Evolutionary conservation across 768 basidiomycete genomes (phyloP), one percentile per base, ranked within the genome.

Genomic region (Epithele typhae): DNA sequence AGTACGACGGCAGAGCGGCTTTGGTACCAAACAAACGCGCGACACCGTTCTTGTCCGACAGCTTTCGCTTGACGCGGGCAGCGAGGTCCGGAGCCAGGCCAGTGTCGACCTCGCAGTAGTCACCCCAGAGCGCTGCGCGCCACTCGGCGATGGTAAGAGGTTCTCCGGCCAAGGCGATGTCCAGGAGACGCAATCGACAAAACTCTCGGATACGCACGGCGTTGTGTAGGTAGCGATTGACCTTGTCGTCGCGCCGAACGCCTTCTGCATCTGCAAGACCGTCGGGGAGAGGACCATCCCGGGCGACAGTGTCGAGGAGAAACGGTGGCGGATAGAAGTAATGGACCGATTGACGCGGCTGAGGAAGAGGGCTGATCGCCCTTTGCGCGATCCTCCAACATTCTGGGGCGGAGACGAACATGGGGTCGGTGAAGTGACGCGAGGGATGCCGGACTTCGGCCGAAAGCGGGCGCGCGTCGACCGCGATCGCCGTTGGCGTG

Each of bases 261-360:
- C 14, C 5, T 5, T 30, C 11, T 2, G 39, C 4, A n/a, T 19
- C 12, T 15, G 22, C 18, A 2, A 11, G 9, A 6, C 9, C 24
- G 21, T 3, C 1, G 19, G 24, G 27, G n/a, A 3, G 25, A 14
- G 12, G 7, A 15, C 18, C 37, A 8, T 3, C 4, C 25, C 14
- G 1, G 9, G 19, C 5, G 18, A 46, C 30, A n/a, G 45, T 33
- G 38, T 46, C 45, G 14, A 46, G 18, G 19, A 46, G 45, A 30
- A 39, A 46, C 2, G 46, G 46, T 1, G 46, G 46, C 7, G 46
- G 40, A 22, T 34, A 47, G 35, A 47, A 47, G 15, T 47, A 47
- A 9, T 41, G n/a, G 7, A 25, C 32, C n/a, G 33, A 18, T 9
- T n/a, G 11, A 3, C 23, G 23, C 11, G 33, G 7, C 33, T 22